These are phyloP conservation scores for Pichia manshurica DNA, from an alignment of 805 yeast species.

Conservation along the genomic window DNA sequence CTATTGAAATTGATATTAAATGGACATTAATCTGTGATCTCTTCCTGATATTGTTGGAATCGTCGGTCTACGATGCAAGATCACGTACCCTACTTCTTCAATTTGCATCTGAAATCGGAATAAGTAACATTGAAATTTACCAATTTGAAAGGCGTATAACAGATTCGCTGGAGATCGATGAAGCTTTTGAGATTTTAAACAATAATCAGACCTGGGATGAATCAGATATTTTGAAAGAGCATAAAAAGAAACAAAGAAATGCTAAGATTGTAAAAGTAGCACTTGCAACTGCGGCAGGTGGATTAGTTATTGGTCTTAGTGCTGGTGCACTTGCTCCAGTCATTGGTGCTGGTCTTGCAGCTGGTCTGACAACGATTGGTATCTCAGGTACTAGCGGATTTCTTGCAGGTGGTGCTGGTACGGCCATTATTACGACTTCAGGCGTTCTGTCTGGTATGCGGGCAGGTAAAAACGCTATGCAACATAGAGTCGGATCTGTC, in stretches of 20 bases:
- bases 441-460: conserved; percentile 88
- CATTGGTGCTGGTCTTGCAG: conserved; percentile 97
- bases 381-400: conserved; percentile 90
- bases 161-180: conserved; percentile 80
- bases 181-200: conserved; percentile 32
- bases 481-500: conserved; percentile 82
- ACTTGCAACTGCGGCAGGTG: conserved; percentile 93
- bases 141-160: conserved; percentile 90
- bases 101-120: conserved; percentile 59
- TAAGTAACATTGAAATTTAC: conserved; percentile 60
- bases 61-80: conserved; percentile 83
- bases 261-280: conserved; percentile 83
- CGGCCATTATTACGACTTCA: conserved; percentile 86
- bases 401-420: conserved; percentile 94
- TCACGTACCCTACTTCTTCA: conserved; percentile 71
- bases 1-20: conserved; percentile 64
- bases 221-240: conserved; percentile 55
- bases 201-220: conserved; percentile 65
- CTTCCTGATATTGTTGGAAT: conserved; percentile 71
- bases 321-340: conserved; percentile 97
- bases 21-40: conserved; percentile 95
- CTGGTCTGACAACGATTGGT: conserved; percentile 93
- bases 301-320: conserved; percentile 86
- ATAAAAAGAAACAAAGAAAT: conserved; percentile 60
- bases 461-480: conserved; percentile 83